Percentiles rank a stretch among this genome's conserved stretches.
phyloP scores from a whole-genome alignment of 2,329 filamentous ascomycete genomes.

The Capronia americana region DNA sequence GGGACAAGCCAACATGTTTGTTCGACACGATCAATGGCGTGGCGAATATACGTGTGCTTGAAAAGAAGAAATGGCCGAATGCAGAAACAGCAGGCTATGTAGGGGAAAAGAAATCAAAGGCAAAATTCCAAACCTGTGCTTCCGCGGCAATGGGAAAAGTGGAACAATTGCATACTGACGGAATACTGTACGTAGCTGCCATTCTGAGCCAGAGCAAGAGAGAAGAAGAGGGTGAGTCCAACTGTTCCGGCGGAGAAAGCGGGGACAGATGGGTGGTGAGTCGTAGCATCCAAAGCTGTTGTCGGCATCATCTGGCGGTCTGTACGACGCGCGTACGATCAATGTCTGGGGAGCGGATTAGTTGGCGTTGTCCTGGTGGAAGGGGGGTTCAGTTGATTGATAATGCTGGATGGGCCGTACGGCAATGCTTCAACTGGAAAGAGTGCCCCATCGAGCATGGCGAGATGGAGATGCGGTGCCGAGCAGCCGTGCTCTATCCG shows the following conservation, averaged over 20 bases:
- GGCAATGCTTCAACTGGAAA: neutral
- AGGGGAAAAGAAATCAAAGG: neutral
- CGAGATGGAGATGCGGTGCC: constrained; percentile 3
- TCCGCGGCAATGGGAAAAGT: constrained; percentile 13
- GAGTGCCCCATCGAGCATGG: neutral
- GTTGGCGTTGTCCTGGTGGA: neutral
- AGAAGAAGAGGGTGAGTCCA: neutral
- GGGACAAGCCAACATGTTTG: neutral
- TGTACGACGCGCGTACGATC: neutral
- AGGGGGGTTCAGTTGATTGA: neutral
- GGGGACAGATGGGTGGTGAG: neutral
- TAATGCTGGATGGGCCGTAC: neutral
- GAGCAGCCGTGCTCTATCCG: constrained; percentile 2
- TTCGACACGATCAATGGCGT: neutral
- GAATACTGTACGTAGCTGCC: neutral
- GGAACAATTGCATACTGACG: neutral
- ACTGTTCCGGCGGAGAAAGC: neutral
- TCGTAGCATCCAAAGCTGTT: neutral
- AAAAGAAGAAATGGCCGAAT: neutral
- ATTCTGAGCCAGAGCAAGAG: neutral
- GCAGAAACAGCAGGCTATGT: neutral
- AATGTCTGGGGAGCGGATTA: neutral
- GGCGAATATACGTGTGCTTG: constrained; percentile 1
- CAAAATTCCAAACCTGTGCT: neutral
- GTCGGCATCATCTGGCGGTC: neutral